These are phyloP conservation scores for Elongisporangium undulatum DNA, from an alignment of 352 stramenopile species.

Conservation along the genomic window DNA sequence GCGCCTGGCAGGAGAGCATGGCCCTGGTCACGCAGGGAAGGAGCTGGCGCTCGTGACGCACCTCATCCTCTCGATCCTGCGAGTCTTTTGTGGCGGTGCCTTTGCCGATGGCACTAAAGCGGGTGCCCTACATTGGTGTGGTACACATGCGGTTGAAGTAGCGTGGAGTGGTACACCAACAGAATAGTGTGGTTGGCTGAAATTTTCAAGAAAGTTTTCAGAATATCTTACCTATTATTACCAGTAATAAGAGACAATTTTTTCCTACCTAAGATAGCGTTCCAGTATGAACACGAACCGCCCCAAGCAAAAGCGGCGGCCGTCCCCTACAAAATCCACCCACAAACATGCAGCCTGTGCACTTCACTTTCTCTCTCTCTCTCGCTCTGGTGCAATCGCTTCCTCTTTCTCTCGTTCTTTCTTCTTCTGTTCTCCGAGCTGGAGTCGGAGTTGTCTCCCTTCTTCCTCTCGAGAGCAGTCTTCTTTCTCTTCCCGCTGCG, in stretches of 20 bases:
- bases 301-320: background rate
- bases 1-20: background rate
- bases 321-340: background rate
- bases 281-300: background rate
- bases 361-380: slow-evolving; percentile 3
- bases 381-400: slow-evolving; percentile 24
- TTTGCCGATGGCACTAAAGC: slow-evolving; percentile 2
- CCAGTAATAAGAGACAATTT: slow-evolving; percentile 4
- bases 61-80: slow-evolving; percentile 8
- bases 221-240: slow-evolving; percentile 25
- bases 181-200: slow-evolving; percentile 1
- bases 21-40: background rate
- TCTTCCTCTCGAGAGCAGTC: background rate
- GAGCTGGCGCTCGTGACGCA: slow-evolving; percentile 1
- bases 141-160: background rate
- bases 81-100: slow-evolving; percentile 4
- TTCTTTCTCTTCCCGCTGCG: background rate
- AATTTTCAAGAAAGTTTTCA: slow-evolving; percentile 8
- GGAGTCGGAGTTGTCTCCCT: background rate
- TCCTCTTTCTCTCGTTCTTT: slow-evolving; percentile 18
- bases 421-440: slow-evolving; percentile 6
- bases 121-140: background rate
- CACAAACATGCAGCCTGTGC: background rate
- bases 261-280: background rate
- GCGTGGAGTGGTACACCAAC: background rate